Evolutionary conservation across 352 stramenopile species (phyloP).

Genomic region (Globisporangium nagaii): DNA sequence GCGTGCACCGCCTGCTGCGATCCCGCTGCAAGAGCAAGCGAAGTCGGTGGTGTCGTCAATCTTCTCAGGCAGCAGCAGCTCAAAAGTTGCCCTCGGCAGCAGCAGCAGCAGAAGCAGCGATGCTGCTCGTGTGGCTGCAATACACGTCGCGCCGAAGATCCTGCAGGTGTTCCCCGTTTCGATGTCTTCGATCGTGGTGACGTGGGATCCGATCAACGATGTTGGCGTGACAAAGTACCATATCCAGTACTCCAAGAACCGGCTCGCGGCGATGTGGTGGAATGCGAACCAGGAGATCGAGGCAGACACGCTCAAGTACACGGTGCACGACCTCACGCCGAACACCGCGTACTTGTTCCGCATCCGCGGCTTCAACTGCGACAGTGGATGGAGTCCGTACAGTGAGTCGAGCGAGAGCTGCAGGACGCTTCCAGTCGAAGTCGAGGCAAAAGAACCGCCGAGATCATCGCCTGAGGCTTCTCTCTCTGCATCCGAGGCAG

Average conservation of each 20-base stretch:
- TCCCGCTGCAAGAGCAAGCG: slow-evolving; percentile 58
- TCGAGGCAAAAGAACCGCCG: slow-evolving; percentile 8
- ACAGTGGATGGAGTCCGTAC: slow-evolving; percentile 66
- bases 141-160: slow-evolving; percentile 36
- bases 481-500: neutral
- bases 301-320: slow-evolving; percentile 45
- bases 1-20: neutral
- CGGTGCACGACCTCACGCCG: slow-evolving; percentile 44
- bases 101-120: slow-evolving; percentile 8
- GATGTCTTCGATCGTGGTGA: slow-evolving; percentile 56
- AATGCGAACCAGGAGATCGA: slow-evolving; percentile 65
- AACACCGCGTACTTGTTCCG: slow-evolving; percentile 73
- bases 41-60: slow-evolving; percentile 67
- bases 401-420: slow-evolving; percentile 67
- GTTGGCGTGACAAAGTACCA: slow-evolving; percentile 61
- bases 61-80: slow-evolving; percentile 32
- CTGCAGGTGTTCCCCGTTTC: slow-evolving; percentile 52
- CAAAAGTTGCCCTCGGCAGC: slow-evolving; percentile 19
- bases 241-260: slow-evolving; percentile 80
- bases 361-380: slow-evolving; percentile 46
- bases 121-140: slow-evolving; percentile 9
- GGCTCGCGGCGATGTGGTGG: slow-evolving; percentile 75
- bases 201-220: slow-evolving; percentile 68
- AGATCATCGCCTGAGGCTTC: neutral
- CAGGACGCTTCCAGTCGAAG: slow-evolving; percentile 24